These are phyloP conservation scores for Eragrostis curvula DNA, from an alignment of 176 grass and related monocot species.

Conservation along the genomic window DNA sequence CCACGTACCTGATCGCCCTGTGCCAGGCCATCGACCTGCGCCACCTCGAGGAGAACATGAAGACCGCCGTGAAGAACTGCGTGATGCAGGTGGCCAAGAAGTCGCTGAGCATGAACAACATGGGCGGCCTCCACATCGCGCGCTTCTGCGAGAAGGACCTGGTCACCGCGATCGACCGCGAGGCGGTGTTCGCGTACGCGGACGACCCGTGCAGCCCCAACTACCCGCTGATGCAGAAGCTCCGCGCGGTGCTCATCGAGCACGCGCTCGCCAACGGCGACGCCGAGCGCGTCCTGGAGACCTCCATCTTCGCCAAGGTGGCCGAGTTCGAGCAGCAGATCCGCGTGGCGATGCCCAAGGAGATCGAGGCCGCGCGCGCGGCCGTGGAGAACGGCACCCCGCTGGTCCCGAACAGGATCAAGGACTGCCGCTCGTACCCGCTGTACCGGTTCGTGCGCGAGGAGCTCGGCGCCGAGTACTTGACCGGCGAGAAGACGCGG, in stretches of 20 bases:
- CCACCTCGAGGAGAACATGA: conserved; percentile 91
- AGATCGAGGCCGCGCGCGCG: conserved; percentile 67
- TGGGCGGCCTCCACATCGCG: conserved; percentile 66
- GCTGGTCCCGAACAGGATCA: conserved; percentile 61
- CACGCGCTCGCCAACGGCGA: conserved; percentile 73
- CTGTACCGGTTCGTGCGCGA: conserved; percentile 78
- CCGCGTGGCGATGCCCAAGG: conserved; percentile 62
- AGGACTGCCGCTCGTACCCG: conserved; percentile 77
- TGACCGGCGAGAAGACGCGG: conserved; percentile 75
- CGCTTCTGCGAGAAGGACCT: conserved; percentile 88
- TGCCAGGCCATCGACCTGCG: conserved; percentile 86
- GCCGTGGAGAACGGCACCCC: conserved; percentile 76
- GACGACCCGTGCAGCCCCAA: conserved; percentile 85
- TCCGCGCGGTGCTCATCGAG: conserved; percentile 76
- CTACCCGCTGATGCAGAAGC: conserved; percentile 90
- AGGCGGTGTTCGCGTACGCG: conserved; percentile 86
- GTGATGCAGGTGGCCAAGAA: conserved; percentile 78
- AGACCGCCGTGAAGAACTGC: conserved; percentile 69
- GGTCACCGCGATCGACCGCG: conserved; percentile 70
- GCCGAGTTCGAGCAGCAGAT: conserved; percentile 69
- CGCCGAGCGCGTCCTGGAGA: conserved; percentile 59
- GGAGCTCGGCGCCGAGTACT: conserved; percentile 63
- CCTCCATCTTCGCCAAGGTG: conserved; percentile 84
- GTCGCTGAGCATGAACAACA: conserved; percentile 58
- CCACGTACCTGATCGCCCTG: conserved; percentile 76